Conservation (phyloP, 805 yeast species). For the Komagataella phaffii region DNA sequence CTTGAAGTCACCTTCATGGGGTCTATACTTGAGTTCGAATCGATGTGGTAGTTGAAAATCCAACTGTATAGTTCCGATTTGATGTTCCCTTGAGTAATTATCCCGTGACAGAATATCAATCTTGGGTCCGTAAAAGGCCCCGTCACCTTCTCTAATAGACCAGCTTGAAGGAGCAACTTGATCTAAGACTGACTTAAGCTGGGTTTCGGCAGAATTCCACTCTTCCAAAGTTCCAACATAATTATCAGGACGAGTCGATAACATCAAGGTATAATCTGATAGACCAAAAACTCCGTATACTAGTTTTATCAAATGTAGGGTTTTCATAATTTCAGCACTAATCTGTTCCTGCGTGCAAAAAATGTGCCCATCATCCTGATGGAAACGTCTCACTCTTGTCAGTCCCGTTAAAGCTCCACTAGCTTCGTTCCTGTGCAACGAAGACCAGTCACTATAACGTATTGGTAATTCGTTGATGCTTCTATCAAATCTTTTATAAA, state of each 20-base stretch:
- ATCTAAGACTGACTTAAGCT: constrained; percentile 42
- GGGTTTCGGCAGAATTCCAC: constrained; percentile 76
- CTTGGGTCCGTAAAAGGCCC: constrained; percentile 95
- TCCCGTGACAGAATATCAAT: constrained; percentile 80
- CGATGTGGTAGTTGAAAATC: constrained; percentile 90
- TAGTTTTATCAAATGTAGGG: constrained; percentile 60
- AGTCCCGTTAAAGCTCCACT: constrained; percentile 89
- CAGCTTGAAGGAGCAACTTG: constrained; percentile 38
- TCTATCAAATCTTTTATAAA: constrained; percentile 62
- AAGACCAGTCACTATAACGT: constrained; percentile 77
- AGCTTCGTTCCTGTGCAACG: constrained; percentile 88
- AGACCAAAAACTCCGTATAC: constrained; percentile 64
- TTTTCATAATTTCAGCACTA: constrained; percentile 53
- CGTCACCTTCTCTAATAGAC: constrained; percentile 82
- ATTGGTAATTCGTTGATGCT: constrained; percentile 82
- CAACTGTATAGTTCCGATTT: constrained; percentile 89
- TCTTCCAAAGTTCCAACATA: constrained; percentile 64
- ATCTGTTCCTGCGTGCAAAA: constrained; percentile 79
- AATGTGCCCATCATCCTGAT: constrained; percentile 97
- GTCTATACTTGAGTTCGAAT: constrained; percentile 60
- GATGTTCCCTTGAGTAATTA: constrained; percentile 70
- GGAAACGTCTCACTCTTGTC: constrained; percentile 88
- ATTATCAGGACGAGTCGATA: constrained; percentile 81
- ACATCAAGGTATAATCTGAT: constrained; percentile 39
- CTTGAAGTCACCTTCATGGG: constrained; percentile 33